Base-by-base conservation (phyloP, 257 asterid genomes). In the Jasminum sambac region DNA sequence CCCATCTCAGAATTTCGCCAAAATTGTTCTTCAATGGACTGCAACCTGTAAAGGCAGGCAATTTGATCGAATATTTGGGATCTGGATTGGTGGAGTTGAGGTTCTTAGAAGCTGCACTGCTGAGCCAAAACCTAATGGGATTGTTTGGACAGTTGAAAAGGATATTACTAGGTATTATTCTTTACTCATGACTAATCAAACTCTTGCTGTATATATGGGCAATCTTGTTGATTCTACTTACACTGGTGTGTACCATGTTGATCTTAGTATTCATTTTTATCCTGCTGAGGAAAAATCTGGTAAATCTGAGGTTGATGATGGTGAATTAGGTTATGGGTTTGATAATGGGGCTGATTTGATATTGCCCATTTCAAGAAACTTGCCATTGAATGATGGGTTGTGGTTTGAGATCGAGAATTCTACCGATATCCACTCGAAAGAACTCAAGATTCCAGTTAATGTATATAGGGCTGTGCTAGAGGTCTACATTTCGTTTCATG, bases 21-120 rank as follows among this genome's bases (percentile, higher is more conserved):
- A 69, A 59, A 75, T 89, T 79, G 90, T 91, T 26, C 79, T 91
- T 48, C 94, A 91, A 58, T 91, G 95, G 95, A 86, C 70, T 9
- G 92, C 96, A 0, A 70, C 81, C 0, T 61, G 86, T 84, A 81
- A 82, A 65, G 98, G 98, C 40, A 70, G 95, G 17, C 95, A 91
- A 67, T 88, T 89, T 71, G 98, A 89, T 66, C 59, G 98, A 3
- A 89, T 89, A 34, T 89, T 89, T 62, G 95, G 98, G 11, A 72
- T 91, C 67, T 91, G 98, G 98, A 79, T 89, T 17, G 77, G 91
- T 58, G 98, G 98, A 71, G 95, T 86, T 43, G 98, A 91, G 89
- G 65, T 89, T 34, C 85, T 91, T 38, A 75, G 98, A 37, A 87
- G 96, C 78, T 91, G 96, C 67, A 82, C 96, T n/a, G 96, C 95